Percentiles rank a stretch among this genome's conserved stretches.
Conservation (phyloP, 768 basidiomycete species). For the Thelephora aurantiotincta region DNA sequence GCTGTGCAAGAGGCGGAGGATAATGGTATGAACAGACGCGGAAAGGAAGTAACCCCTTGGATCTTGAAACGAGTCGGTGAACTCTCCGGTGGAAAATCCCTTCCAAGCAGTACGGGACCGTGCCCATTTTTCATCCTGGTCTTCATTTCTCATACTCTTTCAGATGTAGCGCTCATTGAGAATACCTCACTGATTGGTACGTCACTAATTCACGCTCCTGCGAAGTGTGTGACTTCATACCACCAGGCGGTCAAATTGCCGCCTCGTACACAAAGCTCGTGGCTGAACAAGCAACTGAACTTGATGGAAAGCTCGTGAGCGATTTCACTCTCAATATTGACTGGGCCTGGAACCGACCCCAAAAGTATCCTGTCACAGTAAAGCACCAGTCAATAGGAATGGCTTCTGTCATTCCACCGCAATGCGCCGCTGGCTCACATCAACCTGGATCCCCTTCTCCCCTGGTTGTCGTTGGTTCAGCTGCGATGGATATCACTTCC, state of each 20-base stretch:
- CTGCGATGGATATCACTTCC: slow-evolving; percentile 83
- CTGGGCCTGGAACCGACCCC: background rate
- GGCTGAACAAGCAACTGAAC: background rate
- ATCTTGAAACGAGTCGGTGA: slow-evolving; percentile 71
- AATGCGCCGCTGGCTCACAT: background rate
- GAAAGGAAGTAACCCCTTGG: slow-evolving; percentile 95
- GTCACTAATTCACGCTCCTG: background rate
- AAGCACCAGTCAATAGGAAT: background rate
- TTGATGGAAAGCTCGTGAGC: background rate
- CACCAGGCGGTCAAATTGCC: slow-evolving; percentile 63
- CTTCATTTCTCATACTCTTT: background rate
- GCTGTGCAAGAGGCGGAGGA: slow-evolving; percentile 76
- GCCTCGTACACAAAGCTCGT: slow-evolving; percentile 50
- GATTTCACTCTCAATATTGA: background rate
- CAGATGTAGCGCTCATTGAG: slow-evolving; percentile 77
- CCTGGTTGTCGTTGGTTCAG: slow-evolving; percentile 69
- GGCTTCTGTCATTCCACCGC: background rate
- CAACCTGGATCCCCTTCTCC: slow-evolving; percentile 19
- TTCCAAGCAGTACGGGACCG: slow-evolving; percentile 46
- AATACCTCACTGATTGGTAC: slow-evolving; percentile 78
- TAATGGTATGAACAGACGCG: slow-evolving; percentile 63
- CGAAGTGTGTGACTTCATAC: slow-evolving; percentile 1
- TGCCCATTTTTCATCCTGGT: background rate
- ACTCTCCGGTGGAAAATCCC: slow-evolving; percentile 61
- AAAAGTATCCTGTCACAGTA: background rate